Conservation (phyloP, 2,329 filamentous ascomycete genomes). For the Seiridium unicorne region DNA sequence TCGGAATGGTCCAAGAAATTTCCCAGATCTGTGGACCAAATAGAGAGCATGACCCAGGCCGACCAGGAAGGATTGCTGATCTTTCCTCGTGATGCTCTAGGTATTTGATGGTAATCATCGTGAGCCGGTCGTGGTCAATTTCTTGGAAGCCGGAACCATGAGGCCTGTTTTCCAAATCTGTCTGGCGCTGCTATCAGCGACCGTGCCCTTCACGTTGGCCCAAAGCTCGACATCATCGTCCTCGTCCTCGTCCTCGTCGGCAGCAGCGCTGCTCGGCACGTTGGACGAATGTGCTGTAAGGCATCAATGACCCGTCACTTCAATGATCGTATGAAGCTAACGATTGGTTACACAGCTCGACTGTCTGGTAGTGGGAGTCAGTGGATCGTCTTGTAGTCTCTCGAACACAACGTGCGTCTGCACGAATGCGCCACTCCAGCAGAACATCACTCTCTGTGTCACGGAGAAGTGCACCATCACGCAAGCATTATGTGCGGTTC, state of each 20-base stretch:
- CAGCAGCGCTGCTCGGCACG: conserved; percentile 9
- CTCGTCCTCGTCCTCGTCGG: background rate
- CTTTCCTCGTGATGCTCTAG: background rate
- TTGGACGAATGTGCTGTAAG: conserved; percentile 32
- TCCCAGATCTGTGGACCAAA: conserved; percentile 4
- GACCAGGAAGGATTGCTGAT: conserved; percentile 2
- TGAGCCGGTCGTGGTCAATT: background rate
- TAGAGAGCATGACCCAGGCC: background rate
- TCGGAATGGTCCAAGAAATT: background rate
- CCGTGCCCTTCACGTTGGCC: background rate
- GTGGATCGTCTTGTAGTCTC: conserved; percentile 22
- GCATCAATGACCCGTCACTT: background rate
- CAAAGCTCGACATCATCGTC: background rate
- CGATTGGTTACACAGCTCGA: background rate
- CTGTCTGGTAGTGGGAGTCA: conserved; percentile 21
- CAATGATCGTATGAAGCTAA: background rate
- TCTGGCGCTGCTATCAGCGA: background rate
- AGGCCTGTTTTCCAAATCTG: background rate
- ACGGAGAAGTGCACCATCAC: conserved; percentile 24
- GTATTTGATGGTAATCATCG: background rate
- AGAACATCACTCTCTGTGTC: conserved; percentile 25
- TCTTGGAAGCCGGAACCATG: background rate
- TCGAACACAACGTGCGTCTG: conserved; percentile 31
- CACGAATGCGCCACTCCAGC: conserved; percentile 22
- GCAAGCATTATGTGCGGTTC: conserved; percentile 28